A percentile compares a stretch with the other conserved stretches of the same genome.
Conservation (phyloP, 1,284 basidiomycete species). For the Bondarzewia mesenterica region DNA sequence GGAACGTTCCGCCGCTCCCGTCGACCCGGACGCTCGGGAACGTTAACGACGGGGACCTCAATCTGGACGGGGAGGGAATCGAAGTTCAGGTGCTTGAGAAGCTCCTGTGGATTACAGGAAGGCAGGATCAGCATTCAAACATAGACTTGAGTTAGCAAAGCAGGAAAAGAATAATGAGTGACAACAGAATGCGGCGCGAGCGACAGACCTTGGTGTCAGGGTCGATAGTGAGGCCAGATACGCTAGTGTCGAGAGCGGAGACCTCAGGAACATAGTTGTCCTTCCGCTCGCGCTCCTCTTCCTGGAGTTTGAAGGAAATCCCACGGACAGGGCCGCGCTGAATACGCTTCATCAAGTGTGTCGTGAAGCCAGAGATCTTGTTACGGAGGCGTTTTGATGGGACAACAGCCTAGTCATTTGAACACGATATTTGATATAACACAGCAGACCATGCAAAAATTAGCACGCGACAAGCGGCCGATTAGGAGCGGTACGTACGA, state of each 20-base stretch:
- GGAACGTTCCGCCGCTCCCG: constrained; percentile 79
- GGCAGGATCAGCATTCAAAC: background rate
- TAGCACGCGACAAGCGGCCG: background rate
- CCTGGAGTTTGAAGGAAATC: constrained; percentile 99
- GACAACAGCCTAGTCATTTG: constrained; percentile 70
- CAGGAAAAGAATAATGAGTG: background rate
- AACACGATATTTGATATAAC: too few relatives aligned
- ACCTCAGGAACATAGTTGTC: constrained; percentile 98
- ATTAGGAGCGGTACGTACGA: constrained; percentile 47
- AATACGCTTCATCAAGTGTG: constrained; percentile 99
- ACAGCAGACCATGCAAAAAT: background rate
- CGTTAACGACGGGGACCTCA: constrained; percentile 57
- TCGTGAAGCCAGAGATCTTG: constrained; percentile 99
- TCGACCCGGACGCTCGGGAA: constrained; percentile 66
- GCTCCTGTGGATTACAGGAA: constrained; percentile 42
- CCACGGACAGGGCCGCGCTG: constrained; percentile 99
- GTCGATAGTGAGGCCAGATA: constrained; percentile 78
- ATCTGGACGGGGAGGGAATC: constrained; percentile 77
- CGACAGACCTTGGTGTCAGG: constrained; percentile 79
- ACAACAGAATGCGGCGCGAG: background rate
- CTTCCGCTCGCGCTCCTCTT: constrained; percentile 99
- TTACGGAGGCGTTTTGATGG: constrained; percentile 99
- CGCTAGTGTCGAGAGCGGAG: constrained; percentile 82
- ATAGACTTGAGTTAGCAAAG: too few relatives aligned
- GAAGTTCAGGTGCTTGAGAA: constrained; percentile 87